These are phyloP conservation scores for Neoconidiobolus thromboides DNA, from an alignment of 371 early-diverging fungal species.

Conservation along the genomic window DNA sequence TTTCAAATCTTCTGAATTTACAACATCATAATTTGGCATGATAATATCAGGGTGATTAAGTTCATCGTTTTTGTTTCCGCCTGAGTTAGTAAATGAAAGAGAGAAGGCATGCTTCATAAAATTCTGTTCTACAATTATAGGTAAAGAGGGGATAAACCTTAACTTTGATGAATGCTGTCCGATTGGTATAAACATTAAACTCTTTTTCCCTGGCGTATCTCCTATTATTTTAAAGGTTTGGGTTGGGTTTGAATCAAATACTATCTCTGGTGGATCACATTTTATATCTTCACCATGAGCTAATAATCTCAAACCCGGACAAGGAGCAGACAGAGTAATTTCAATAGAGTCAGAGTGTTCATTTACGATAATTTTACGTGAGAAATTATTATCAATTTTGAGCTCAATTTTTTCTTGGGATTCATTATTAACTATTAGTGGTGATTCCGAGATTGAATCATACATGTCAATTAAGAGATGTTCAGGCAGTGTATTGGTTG, in stretches of 20 bases:
- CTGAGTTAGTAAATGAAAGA: slow-evolving; percentile 15
- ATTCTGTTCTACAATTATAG: slow-evolving; percentile 29
- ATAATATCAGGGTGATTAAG: background rate
- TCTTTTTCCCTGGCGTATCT: slow-evolving; percentile 27
- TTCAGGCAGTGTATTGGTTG: background rate
- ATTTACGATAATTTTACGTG: slow-evolving; percentile 18
- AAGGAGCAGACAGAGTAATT: slow-evolving; percentile 28
- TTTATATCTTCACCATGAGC: slow-evolving; percentile 25
- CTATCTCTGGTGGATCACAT: slow-evolving; percentile 24
- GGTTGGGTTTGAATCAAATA: slow-evolving; percentile 20
- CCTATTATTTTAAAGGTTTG: slow-evolving; percentile 32
- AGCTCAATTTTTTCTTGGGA: background rate
- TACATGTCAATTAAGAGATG: background rate
- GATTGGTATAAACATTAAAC: slow-evolving; percentile 25
- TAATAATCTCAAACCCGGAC: slow-evolving; percentile 29
- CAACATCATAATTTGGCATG: background rate
- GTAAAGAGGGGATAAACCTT: slow-evolving; percentile 27
- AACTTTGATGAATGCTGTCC: slow-evolving; percentile 21
- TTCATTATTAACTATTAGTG: background rate
- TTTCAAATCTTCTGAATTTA: background rate
- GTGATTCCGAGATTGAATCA: background rate
- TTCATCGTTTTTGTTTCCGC: background rate
- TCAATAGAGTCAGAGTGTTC: slow-evolving; percentile 24
- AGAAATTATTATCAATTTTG: background rate
- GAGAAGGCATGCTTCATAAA: slow-evolving; percentile 39